A percentile compares a stretch with the other conserved stretches of the same genome.
Evolutionary conservation across 331 rosid genomes (phyloP).

Genomic region (Pyrus hybrid): DNA sequence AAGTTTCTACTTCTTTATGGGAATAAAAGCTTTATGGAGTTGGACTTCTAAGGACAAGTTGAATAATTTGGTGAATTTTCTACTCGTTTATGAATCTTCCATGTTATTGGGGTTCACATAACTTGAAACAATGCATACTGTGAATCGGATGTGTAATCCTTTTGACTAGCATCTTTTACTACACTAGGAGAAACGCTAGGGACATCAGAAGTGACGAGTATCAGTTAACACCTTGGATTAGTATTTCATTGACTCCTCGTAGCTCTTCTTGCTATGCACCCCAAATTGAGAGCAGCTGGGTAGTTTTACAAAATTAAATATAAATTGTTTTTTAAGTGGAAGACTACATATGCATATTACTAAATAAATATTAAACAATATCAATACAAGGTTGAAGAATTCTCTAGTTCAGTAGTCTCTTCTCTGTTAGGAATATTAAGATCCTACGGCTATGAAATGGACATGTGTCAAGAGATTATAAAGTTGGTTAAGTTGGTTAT

Average conservation of each 20-base stretch:
- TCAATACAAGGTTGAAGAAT: too few species aligned
- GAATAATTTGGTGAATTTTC: too few species aligned
- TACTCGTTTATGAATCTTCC: too few species aligned
- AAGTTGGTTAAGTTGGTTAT: too few species aligned
- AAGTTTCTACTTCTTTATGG: too few species aligned
- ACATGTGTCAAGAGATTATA: too few species aligned
- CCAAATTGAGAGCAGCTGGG: constrained; percentile 70
- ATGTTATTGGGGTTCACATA: constrained; percentile 9
- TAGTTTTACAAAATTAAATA: background rate
- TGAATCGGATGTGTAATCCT: constrained; percentile 2
- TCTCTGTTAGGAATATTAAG: too few species aligned
- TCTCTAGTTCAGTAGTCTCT: too few species aligned
- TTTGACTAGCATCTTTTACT: constrained; percentile 11
- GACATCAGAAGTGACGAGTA: constrained; percentile 20
- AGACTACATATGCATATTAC: background rate
- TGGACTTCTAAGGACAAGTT: too few species aligned
- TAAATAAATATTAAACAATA: background rate
- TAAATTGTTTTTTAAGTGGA: background rate
- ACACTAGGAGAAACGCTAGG: constrained; percentile 2
- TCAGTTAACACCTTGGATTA: constrained; percentile 49
- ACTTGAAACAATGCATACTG: constrained; percentile 2
- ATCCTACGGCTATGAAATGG: too few species aligned
- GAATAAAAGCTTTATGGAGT: too few species aligned
- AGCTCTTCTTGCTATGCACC: constrained; percentile 51
- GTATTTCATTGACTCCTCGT: constrained; percentile 62